Percentiles rank a stretch among this genome's conserved stretches.
phyloP scores from a whole-genome alignment of 352 stramenopile genomes.

The Blastocystis sp. region DNA sequence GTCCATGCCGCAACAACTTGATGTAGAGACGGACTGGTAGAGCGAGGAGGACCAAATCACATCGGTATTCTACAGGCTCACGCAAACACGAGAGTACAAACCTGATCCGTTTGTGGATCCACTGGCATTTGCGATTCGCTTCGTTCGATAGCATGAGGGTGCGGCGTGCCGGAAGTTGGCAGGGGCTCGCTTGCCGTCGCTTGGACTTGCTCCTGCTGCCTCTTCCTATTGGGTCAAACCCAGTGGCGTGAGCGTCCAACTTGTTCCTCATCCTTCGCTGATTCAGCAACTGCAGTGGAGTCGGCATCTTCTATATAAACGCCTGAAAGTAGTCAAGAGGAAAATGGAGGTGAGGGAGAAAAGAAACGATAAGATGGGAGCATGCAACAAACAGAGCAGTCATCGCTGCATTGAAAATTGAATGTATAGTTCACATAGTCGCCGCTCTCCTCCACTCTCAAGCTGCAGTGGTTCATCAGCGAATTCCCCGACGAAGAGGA shows the following conservation, averaged over 20 bases:
- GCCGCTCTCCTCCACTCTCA: conserved; percentile 6
- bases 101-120: not conserved
- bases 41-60: conserved; percentile 44
- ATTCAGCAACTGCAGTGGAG: not conserved
- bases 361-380: no score
- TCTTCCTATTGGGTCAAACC: not conserved
- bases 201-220: not conserved
- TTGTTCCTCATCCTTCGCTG: not conserved
- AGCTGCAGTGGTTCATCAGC: not conserved
- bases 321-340: no score
- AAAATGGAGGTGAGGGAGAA: no score
- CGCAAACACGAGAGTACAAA: not conserved
- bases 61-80: not conserved
- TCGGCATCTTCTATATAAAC: not conserved
- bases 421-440: conserved; percentile 28
- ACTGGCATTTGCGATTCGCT: not conserved
- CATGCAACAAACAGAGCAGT: not conserved
- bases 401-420: not conserved
- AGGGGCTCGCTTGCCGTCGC: not conserved
- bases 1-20: not conserved
- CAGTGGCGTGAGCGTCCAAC: not conserved
- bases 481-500: not conserved
- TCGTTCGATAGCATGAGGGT: not conserved
- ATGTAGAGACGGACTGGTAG: conserved; percentile 4
- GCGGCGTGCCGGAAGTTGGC: not conserved